Evolutionary conservation across 768 basidiomycete species (phyloP), one percentile per base, ranked within the genome.

Genomic region (Vararia minispora): DNA sequence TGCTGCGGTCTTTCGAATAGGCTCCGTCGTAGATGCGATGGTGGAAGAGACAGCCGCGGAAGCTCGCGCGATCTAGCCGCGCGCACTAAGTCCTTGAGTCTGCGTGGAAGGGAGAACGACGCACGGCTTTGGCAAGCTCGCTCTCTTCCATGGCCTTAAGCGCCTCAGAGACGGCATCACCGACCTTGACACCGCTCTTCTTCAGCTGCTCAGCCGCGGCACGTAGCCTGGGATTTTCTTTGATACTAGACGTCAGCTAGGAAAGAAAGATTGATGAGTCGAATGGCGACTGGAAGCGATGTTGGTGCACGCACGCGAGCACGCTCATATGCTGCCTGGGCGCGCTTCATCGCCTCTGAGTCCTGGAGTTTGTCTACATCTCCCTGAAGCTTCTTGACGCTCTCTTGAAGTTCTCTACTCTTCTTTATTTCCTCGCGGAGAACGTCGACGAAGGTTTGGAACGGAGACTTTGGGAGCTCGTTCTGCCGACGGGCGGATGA

Each of bases 281-380:
- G 46, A 36, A 33, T 38, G 20, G 5, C 22, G 20, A 13, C n/a
- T 9, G 6, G 21, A 20, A 5, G 13, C 11, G 25, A 37, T 10
- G 20, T 36, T 10, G 36, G 12, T 24, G n/a, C 6, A 71, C 76
- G 44, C 54, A 97, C 92, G 62, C 94, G 73, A 6, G 94, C 90
- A 44, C 83, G 76, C 64, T 98, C 94, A 62, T 98, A 98, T 42
- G 87, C 78, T 35, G 86, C 90, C 56, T 72, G 74, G 2, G 91
- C 91, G 51, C 71, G 73, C 65, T 87, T 89, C 89, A 99, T 81
- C 11, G 91, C 83, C 55, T 94, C 90, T 38, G 88, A 90, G 58
- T 97, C 95, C 66, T 97, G 92, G 34, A 97, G 62, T 63, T 95
- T 95, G 63, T 89, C 87, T 26, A 95, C 94, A 58, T 98, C 91